Evolutionary conservation across 805 yeast species (phyloP), one percentile per base, ranked within the genome.

Genomic region (Pichia phayaonensis): DNA sequence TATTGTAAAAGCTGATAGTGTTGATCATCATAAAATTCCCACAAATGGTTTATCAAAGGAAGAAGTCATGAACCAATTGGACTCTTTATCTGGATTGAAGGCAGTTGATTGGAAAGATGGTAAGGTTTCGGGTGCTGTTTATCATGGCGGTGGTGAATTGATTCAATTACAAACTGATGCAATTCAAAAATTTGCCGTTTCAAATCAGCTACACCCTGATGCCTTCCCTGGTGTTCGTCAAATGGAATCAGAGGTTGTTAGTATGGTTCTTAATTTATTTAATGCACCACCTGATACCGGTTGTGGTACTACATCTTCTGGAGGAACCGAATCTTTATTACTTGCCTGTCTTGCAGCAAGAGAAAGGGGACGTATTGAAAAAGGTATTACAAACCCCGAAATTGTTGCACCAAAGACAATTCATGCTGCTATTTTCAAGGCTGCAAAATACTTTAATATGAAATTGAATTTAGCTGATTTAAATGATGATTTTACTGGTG

Each of bases 161-260:
- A 73, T 86, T 39, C 70, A 75, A 39, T 71, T 94, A 38, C 98
- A 94, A 67, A 70, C 94, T 10, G 67, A 76, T 49, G 94, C 96
- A 0, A 90, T 80, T 65, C 77, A 80, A 48, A 76, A 77, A 61
- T 90, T 79, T 65, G 80, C 94, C 7, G 90, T 90, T 23, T 89
- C 97, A 2, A 92, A 94, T 68, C 99, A 94, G 68, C 72, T 92
- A 47, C 99, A 92, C 65, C 99, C 99, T 0, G 98, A 92, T 67
- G 94, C 90, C 4, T 92, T 92, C 63, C 99, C 98, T 0, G 98
- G 95, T 7, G 86, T 92, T 8, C 80, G 99, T 42, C 90, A 92
- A 66, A 90, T 92, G 96, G 99, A 92, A 63, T 73, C 96, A 8
- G 98, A 94, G 62, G 88, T 90, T 12, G 97, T 92, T 4, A 73